Percentiles rank a stretch among this genome's conserved stretches.
These are phyloP conservation scores for Chytriomyces confervae DNA, from an alignment of 192 early-diverging fungal species.

Conservation along the genomic window DNA sequence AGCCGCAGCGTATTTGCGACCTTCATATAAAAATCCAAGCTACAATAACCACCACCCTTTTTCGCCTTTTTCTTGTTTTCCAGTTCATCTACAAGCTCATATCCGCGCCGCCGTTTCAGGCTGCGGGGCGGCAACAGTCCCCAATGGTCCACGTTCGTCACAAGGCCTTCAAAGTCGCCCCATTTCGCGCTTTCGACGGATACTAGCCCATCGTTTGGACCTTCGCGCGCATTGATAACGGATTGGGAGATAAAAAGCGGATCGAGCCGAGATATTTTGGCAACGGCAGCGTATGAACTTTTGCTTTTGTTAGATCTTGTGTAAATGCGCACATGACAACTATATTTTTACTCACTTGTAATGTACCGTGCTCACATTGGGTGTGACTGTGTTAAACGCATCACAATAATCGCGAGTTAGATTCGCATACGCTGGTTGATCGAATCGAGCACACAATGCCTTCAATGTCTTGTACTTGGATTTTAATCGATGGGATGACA, in stretches of 20 bases:
- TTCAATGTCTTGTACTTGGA: slow-evolving; percentile 57
- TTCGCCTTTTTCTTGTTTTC: slow-evolving; percentile 13
- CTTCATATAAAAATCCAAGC: slow-evolving; percentile 24
- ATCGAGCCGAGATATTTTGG: slow-evolving; percentile 65
- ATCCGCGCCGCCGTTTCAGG: slow-evolving; percentile 1
- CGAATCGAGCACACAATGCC: slow-evolving; percentile 61
- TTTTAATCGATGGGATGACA: slow-evolving; percentile 13
- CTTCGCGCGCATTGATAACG: slow-evolving; percentile 79
- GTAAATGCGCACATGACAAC: neutral
- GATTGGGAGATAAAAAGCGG: slow-evolving; percentile 81
- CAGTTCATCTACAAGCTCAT: slow-evolving; percentile 8
- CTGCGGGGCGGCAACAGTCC: slow-evolving; percentile 69
- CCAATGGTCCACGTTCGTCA: slow-evolving; percentile 84
- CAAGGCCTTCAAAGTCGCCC: slow-evolving; percentile 84
- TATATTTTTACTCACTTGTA: slow-evolving; percentile 80
- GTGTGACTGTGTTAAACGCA: slow-evolving; percentile 87
- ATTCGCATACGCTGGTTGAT: slow-evolving; percentile 91
- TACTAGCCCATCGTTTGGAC: slow-evolving; percentile 93
- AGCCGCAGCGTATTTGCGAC: slow-evolving; percentile 9
- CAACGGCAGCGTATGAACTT: slow-evolving; percentile 64
- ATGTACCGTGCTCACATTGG: slow-evolving; percentile 72
- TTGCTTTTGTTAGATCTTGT: neutral
- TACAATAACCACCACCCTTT: slow-evolving; percentile 12
- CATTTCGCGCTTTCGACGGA: slow-evolving; percentile 80
- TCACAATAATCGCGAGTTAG: slow-evolving; percentile 86